Percentiles rank a stretch among this genome's conserved stretches.
phyloP scores from a whole-genome alignment of 116 monocot genomes.

The Zostera marina region DNA sequence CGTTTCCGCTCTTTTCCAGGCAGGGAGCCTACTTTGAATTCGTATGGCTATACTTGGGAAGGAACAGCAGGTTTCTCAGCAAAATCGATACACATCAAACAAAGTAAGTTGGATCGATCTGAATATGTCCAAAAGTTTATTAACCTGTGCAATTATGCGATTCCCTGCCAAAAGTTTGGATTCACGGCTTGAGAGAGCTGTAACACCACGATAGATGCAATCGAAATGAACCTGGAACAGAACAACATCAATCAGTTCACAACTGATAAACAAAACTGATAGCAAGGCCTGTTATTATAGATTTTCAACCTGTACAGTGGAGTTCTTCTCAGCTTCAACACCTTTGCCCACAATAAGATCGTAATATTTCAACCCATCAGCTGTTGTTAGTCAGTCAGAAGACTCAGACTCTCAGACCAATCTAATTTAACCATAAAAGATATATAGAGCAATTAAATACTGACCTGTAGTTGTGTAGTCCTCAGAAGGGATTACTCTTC shows the following conservation, averaged over 20 bases:
- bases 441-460: too few relatives aligned
- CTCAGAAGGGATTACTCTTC: slow-evolving; percentile 47
- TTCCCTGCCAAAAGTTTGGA: slow-evolving; percentile 90
- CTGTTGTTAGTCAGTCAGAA: slow-evolving; percentile 14
- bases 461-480: slow-evolving; percentile 60
- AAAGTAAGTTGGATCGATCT: not conserved
- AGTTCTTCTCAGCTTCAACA: slow-evolving; percentile 54
- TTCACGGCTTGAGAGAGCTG: slow-evolving; percentile 81
- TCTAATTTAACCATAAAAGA: too few relatives aligned
- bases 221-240: slow-evolving; percentile 76
- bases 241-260: not conserved
- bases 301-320: slow-evolving; percentile 47
- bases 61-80: slow-evolving; percentile 8
- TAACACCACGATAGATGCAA: slow-evolving; percentile 68
- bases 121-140: slow-evolving; percentile 17
- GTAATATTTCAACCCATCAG: slow-evolving; percentile 84
- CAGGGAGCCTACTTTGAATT: slow-evolving; percentile 62
- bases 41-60: slow-evolving; percentile 76
- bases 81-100: not conserved
- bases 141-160: slow-evolving; percentile 87
- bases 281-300: not conserved
- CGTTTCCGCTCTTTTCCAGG: slow-evolving; percentile 91
- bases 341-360: slow-evolving; percentile 82
- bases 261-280: not conserved
- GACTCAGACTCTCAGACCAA: too few relatives aligned